A percentile compares a stretch with the other conserved stretches of the same genome.
Conservation (phyloP, 768 basidiomycete species). For the Chalciporus pseudorubinellus region DNA sequence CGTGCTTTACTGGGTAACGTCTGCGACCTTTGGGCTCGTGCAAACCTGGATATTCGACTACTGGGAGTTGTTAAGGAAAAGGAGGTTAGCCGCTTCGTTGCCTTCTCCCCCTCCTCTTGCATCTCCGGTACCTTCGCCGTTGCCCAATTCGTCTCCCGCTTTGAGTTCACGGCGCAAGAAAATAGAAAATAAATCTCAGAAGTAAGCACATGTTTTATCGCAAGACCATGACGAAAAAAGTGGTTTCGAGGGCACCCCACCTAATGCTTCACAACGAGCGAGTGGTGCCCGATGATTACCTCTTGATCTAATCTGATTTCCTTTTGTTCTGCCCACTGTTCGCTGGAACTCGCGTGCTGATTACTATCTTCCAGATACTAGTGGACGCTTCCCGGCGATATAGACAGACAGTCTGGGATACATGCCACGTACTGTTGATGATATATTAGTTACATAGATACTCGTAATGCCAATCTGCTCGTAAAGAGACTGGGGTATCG, state of each 20-base stretch:
- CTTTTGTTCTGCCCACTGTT: background rate
- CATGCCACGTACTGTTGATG: background rate
- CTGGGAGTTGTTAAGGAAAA: constrained; percentile 47
- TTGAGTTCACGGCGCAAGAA: constrained; percentile 3
- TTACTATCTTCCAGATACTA: background rate
- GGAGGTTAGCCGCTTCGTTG: constrained; percentile 10
- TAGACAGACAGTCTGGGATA: background rate
- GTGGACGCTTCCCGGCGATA: background rate
- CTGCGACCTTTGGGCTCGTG: constrained; percentile 67
- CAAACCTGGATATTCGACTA: constrained; percentile 76
- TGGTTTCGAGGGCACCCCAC: constrained; percentile 69
- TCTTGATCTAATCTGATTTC: constrained; percentile 96
- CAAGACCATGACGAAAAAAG: constrained; percentile 65
- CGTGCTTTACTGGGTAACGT: constrained; percentile 74
- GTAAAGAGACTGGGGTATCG: background rate
- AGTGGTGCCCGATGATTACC: constrained; percentile 54
- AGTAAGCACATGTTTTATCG: constrained; percentile 17
- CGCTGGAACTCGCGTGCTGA: constrained; percentile 8
- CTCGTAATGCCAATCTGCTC: background rate
- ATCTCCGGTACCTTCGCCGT: background rate
- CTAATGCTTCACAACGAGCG: constrained; percentile 25
- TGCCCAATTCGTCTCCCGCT: background rate
- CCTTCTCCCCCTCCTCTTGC: background rate
- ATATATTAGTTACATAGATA: background rate
- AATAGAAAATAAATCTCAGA: constrained; percentile 13